A percentile compares a stretch with the other conserved stretches of the same genome.
Evolutionary conservation across 169 alveolate species (phyloP).

Genomic region (Theileria parva): DNA sequence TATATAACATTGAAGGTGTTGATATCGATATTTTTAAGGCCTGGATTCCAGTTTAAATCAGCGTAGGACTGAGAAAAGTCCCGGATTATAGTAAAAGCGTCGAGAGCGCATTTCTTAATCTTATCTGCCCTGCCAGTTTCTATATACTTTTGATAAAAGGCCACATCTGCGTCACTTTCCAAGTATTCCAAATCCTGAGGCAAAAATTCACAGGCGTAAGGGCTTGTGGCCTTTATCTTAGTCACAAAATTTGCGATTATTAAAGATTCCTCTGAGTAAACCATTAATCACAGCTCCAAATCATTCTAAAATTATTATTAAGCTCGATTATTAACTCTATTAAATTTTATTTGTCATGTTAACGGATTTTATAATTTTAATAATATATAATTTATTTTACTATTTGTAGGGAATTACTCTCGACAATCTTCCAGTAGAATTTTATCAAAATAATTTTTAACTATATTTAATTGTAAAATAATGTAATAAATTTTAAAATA

Average conservation of each 20-base stretch:
- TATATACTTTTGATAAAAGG: slow-evolving; percentile 40
- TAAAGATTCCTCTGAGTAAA: slow-evolving; percentile 17
- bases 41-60: slow-evolving; percentile 24
- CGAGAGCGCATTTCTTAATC: slow-evolving; percentile 62
- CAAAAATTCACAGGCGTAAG: slow-evolving; percentile 45
- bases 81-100: slow-evolving; percentile 45
- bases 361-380: no score
- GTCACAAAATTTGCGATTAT: slow-evolving; percentile 51
- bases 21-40: slow-evolving; percentile 26
- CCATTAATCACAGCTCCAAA: background rate
- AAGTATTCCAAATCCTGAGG: slow-evolving; percentile 19
- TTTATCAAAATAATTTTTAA: no score
- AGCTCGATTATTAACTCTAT: background rate
- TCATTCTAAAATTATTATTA: slow-evolving; percentile 4
- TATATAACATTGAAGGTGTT: slow-evolving; percentile 20
- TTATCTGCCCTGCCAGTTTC: slow-evolving; percentile 38
- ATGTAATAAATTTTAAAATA: no score
- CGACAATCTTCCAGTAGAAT: background rate
- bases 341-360: background rate
- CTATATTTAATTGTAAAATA: background rate
- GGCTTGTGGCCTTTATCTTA: slow-evolving; percentile 25
- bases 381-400: no score
- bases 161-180: slow-evolving; percentile 54
- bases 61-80: slow-evolving; percentile 18
- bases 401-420: background rate